phyloP scores from a whole-genome alignment of 2,329 filamentous ascomycete species.

The Neonectria coccinea region DNA sequence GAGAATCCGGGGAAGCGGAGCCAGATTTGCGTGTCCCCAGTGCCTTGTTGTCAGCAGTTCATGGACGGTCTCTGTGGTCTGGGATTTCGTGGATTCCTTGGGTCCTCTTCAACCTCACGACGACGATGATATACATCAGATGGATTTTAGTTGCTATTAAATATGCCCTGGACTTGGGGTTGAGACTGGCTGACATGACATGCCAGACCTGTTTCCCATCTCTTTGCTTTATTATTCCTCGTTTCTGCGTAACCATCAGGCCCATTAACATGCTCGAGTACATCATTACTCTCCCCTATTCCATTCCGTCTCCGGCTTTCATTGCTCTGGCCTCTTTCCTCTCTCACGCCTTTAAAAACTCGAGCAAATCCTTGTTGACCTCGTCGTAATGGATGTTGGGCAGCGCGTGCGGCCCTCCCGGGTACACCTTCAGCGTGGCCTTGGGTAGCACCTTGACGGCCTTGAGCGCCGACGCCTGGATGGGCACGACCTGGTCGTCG shows the following conservation, averaged over 20 bases:
- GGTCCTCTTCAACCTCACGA: background rate
- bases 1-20: slow-evolving; percentile 32
- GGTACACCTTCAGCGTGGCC: slow-evolving; percentile 54
- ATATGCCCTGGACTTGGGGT: background rate
- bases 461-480: slow-evolving; percentile 46
- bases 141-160: background rate
- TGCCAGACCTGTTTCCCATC: background rate
- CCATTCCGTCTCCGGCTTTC: background rate
- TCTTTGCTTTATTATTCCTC: background rate
- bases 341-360: slow-evolving; percentile 40
- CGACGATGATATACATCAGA: background rate
- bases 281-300: background rate
- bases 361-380: slow-evolving; percentile 52
- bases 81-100: background rate
- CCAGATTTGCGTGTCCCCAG: background rate
- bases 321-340: no score
- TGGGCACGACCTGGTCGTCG: slow-evolving; percentile 56
- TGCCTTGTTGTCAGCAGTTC: background rate
- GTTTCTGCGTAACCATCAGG: background rate
- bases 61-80: slow-evolving; percentile 1
- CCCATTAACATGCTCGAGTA: background rate
- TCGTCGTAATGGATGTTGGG: slow-evolving; percentile 51
- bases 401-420: slow-evolving; percentile 53
- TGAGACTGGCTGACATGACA: background rate
- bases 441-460: slow-evolving; percentile 51